phyloP scores from a whole-genome alignment of 164 flowering plant species.

The Liquidambar formosana region DNA sequence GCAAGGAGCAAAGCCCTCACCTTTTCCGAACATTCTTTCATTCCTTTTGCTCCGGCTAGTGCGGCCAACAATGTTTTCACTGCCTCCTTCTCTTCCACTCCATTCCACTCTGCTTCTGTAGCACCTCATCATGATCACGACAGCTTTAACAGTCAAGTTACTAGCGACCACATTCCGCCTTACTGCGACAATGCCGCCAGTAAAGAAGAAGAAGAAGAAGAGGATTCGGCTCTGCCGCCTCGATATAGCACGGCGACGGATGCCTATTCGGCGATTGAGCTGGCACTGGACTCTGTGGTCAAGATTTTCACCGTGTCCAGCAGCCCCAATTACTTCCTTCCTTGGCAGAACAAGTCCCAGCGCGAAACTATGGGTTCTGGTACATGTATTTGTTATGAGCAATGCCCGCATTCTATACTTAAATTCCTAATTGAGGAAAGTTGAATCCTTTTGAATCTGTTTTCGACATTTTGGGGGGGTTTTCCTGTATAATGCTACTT shows the following conservation, averaged over 20 bases:
- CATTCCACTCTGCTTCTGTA: background rate
- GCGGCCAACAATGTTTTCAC: background rate
- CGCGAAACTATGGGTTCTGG: slow-evolving; percentile 90
- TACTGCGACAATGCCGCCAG: background rate
- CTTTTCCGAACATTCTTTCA: background rate
- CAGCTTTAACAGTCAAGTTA: background rate
- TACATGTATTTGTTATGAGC: slow-evolving; percentile 9
- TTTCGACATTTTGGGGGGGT: too few species aligned
- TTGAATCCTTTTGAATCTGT: too few species aligned
- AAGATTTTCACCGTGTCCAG: slow-evolving; percentile 87
- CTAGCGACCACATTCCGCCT: background rate
- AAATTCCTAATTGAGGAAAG: background rate
- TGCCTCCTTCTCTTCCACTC: background rate
- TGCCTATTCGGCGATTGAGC: slow-evolving; percentile 60
- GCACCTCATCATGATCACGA: background rate
- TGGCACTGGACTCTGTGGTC: slow-evolving; percentile 87
- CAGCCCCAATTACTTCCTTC: slow-evolving; percentile 87
- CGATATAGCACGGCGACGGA: slow-evolving; percentile 14
- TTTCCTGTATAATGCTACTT: too few species aligned
- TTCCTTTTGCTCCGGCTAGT: background rate
- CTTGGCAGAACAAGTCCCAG: slow-evolving; percentile 97
- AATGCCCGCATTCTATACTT: background rate
- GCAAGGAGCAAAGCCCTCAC: too few species aligned
- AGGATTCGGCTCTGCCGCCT: background rate
- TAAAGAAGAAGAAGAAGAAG: background rate